Evolutionary conservation across 345 rosid genomes (phyloP), one percentile per base, ranked within the genome.

Genomic region (Raphanus sativus): DNA sequence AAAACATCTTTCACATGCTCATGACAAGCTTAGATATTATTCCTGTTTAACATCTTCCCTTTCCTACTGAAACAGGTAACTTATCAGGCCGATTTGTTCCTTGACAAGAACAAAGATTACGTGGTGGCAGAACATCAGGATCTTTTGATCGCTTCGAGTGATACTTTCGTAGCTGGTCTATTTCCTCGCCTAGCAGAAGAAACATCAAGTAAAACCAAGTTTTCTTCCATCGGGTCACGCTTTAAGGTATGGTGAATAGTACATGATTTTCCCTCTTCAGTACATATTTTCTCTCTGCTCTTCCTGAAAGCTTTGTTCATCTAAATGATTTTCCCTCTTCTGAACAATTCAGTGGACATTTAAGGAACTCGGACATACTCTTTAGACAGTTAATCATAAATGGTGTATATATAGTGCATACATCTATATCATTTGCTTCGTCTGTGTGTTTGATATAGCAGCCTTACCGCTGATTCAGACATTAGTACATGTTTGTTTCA

Each of bases 81-180:
- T 64, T 95, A 95, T 88, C 89, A 78, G 88, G 98, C 99, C 24
- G 98, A 95, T 81, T 81, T 77, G 83, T 95, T 95, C 86, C 96
- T 95, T 61, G 99, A 95, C 85, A 92, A 95, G 86, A 95, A 95
- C 87, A 95, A 95, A 86, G 99, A 95, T 84, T 95, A 95, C 75
- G 98, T 95, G n/a, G 96, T 95, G 79, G 99, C 99, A 68, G 99
- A 95, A 83, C 99, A 95, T 88, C 99, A 92, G 78, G 97, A 80
- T 88, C 91, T 95, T 54, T 86, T 95, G 85, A 83, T 84, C 4
- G 96, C 91, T 77, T 91, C 99, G 42, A 85, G 76, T 61, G 89
- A 92, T 84, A 67, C 88, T 66, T 95, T 95, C 67, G 98, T 87
- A 75, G 87, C 94, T 13, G 79, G 87, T 72, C 85, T 95, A 36